These are phyloP conservation scores for Glonium stellatum DNA, from an alignment of 495 filamentous ascomycete species.

Conservation along the genomic window DNA sequence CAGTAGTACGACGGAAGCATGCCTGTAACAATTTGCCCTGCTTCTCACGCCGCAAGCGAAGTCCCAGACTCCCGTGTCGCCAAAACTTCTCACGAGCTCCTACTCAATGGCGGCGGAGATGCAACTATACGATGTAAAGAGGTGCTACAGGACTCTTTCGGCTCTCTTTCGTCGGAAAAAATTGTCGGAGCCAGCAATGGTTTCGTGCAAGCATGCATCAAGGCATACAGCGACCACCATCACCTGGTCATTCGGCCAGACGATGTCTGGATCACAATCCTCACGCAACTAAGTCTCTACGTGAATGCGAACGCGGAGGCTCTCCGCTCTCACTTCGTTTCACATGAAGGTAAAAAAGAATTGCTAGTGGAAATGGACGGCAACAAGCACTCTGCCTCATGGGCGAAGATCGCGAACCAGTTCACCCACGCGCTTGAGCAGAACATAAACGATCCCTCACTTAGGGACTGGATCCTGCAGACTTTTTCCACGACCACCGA, in stretches of 20 bases:
- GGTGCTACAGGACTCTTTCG: background rate
- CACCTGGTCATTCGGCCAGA: constrained; percentile 39
- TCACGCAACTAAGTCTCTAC: constrained; percentile 27
- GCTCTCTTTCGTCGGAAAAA: background rate
- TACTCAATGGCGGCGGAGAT: background rate
- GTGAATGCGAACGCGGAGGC: constrained; percentile 38
- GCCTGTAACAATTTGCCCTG: background rate
- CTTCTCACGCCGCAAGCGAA: background rate
- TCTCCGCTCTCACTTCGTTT: constrained; percentile 34
- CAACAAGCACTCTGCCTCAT: background rate
- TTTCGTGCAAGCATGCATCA: constrained; percentile 29
- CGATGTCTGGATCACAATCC: constrained; percentile 40
- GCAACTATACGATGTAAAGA: background rate
- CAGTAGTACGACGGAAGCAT: no score
- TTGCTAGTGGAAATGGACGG: constrained; percentile 7
- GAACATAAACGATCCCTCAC: constrained; percentile 34
- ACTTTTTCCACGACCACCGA: constrained; percentile 40
- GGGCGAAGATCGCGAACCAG: background rate
- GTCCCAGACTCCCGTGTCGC: background rate
- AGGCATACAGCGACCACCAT: constrained; percentile 33
- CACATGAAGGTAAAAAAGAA: constrained; percentile 35
- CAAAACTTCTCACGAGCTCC: background rate
- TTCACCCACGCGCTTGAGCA: constrained; percentile 29
- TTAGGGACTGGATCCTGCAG: constrained; percentile 41
- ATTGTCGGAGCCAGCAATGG: constrained; percentile 15